Percentiles rank a stretch among this genome's conserved stretches.
Conservation (phyloP, 805 yeast genomes). For the Yarrowia sp. region DNA sequence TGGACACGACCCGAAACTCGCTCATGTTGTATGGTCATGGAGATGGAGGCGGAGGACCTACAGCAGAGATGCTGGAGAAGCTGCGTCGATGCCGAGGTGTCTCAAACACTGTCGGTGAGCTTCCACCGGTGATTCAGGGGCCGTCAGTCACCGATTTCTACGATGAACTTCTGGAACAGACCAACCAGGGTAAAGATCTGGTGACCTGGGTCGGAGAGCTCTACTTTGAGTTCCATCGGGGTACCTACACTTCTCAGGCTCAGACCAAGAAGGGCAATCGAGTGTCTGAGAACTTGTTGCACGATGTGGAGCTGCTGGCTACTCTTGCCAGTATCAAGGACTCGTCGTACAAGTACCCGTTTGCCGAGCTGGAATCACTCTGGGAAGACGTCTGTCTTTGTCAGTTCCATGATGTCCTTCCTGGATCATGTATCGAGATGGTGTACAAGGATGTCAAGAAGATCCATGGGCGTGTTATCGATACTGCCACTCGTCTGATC, state of each 20-base stretch:
- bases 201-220: slow-evolving; percentile 94
- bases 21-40: slow-evolving; percentile 87
- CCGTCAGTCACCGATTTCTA: slow-evolving; percentile 77
- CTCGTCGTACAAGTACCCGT: slow-evolving; percentile 66
- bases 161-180: slow-evolving; percentile 57
- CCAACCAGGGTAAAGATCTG: slow-evolving; percentile 63
- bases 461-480: slow-evolving; percentile 59
- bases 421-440: slow-evolving; percentile 93
- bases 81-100: slow-evolving; percentile 88
- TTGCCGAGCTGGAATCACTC: slow-evolving; percentile 57
- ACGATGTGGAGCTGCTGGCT: slow-evolving; percentile 82
- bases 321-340: slow-evolving; percentile 65
- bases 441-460: slow-evolving; percentile 90
- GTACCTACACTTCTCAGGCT: slow-evolving; percentile 95
- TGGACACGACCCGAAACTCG: slow-evolving; percentile 76
- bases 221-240: slow-evolving; percentile 93
- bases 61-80: slow-evolving; percentile 88
- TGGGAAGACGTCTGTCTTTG: slow-evolving; percentile 91
- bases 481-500: slow-evolving; percentile 53
- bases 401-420: slow-evolving; percentile 97
- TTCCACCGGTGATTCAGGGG: slow-evolving; percentile 82
- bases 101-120: slow-evolving; percentile 70
- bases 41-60: slow-evolving; percentile 99
- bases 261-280: slow-evolving; percentile 79
- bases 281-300: slow-evolving; percentile 67